These are phyloP conservation scores for Botrytis galanthina DNA, from an alignment of 2,329 filamentous ascomycete species.

Conservation along the genomic window DNA sequence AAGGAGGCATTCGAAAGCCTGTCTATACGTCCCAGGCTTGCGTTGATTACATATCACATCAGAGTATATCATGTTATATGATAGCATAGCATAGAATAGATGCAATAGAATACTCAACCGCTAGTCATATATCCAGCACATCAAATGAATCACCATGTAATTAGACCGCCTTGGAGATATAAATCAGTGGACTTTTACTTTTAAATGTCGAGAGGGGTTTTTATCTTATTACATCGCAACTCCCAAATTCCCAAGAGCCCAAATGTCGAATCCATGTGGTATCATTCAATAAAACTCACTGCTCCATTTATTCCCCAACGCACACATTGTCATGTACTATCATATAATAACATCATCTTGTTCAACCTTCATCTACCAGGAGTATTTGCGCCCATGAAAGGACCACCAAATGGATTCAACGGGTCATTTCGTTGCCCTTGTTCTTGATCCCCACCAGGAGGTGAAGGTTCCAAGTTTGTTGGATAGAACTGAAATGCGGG, in stretches of 20 bases:
- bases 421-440: constrained; percentile 4
- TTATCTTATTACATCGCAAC: background rate
- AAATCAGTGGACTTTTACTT: background rate
- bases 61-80: background rate
- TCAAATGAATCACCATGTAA: background rate
- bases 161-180: background rate
- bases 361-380: constrained; percentile 31
- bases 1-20: background rate
- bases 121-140: background rate
- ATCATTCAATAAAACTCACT: background rate
- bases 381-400: constrained; percentile 40
- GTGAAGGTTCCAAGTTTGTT: constrained; percentile 27
- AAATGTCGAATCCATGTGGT: background rate
- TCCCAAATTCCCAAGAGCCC: background rate
- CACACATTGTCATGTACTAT: background rate
- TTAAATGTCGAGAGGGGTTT: background rate
- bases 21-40: background rate
- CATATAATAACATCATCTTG: background rate
- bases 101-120: background rate
- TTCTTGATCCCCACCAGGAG: constrained; percentile 23
- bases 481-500: constrained; percentile 37
- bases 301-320: background rate
- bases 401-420: constrained; percentile 32
- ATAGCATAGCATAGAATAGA: background rate
- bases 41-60: background rate